These are phyloP conservation scores for Monascus purpureus DNA, from an alignment of 495 filamentous ascomycete species.

Conservation along the genomic window DNA sequence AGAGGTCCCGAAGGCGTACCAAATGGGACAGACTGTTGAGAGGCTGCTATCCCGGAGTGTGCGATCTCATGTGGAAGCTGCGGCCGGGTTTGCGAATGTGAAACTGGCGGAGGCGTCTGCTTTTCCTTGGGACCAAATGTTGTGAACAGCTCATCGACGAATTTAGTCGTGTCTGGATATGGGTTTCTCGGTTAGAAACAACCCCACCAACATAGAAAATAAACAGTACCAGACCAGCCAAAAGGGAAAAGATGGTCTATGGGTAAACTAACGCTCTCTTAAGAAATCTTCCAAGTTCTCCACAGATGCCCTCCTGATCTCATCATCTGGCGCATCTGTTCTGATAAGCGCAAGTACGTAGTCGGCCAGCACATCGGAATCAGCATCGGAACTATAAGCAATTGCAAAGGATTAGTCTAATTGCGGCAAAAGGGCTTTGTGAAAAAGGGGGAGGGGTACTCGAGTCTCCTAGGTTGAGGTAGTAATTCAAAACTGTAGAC, in stretches of 20 bases:
- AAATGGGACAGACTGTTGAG: constrained; percentile 16
- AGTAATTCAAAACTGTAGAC: too few species aligned
- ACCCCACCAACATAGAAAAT: constrained; percentile 2
- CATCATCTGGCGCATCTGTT: constrained; percentile 61
- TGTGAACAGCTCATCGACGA: constrained; percentile 77
- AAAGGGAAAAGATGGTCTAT: too few species aligned
- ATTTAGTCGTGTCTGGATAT: constrained; percentile 48
- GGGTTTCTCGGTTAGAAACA: constrained; percentile 1
- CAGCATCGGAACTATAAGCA: constrained; percentile 66
- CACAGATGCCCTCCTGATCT: constrained; percentile 59
- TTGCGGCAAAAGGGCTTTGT: not conserved
- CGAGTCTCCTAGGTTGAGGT: too few species aligned
- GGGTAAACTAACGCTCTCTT: constrained; percentile 48
- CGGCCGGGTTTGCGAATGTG: constrained; percentile 40
- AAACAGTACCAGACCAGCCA: too few species aligned
- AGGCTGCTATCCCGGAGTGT: constrained; percentile 7
- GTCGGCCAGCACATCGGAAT: constrained; percentile 88
- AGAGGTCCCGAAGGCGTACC: constrained; percentile 24
- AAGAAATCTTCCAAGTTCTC: constrained; percentile 80
- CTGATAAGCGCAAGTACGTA: constrained; percentile 86
- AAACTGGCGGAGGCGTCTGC: constrained; percentile 7
- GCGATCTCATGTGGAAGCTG: constrained; percentile 27
- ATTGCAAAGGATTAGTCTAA: constrained; percentile 1
- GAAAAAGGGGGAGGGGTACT: too few species aligned
- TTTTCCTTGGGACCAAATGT: constrained; percentile 45